Base-by-base conservation (phyloP, 805 yeast species). In the Blastobotrys terrestris region DNA sequence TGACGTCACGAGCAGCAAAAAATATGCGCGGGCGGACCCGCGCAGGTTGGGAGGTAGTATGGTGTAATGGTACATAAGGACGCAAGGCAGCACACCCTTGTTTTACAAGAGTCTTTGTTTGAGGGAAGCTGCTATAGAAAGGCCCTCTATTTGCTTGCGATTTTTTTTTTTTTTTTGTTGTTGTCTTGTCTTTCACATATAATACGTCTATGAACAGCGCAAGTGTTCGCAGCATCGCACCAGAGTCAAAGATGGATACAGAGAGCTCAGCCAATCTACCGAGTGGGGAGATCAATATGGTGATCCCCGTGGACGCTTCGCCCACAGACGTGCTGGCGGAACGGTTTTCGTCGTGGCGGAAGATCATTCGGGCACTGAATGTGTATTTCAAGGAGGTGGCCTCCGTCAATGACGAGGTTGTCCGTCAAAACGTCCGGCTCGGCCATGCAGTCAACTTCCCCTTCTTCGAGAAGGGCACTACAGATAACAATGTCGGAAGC, bases 261-360 rank as follows among this genome's bases (percentile, higher is more conserved):
- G 35, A 26, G 11, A 26, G 35, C 35, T 26, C 35, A 11, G 35
- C 35, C 35, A 26, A 26, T 26, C 35, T 26, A 11, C 35, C 35
- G 11, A 26, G 35, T 26, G 42, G 42, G 18, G 31, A 45, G 31
- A 15, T 20, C 13, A 21, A 45, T 26, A 11, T 20, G 39, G 39
- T 20, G 26, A 57, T 84, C 41, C 90, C 90, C 3, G 74, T 79
- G 5, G 68, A 71, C 44, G 80, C 85, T 2, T 81, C 81, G 59
- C 98, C 98, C 8, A 90, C 97, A 1, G 97, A 91, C 53, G 79
- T 87, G 4, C 73, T 92, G 55, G 94, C 96, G 1, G 77, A 80
- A 26, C 75, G 98, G 57, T 91, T 92, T 67, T 77, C 83, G 48
- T 85, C 95, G 2, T 92, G 97, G 97, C 75, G 96, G 54, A 77